Conservation (phyloP, 805 yeast species). For the Metahyphopichia silvanorum region DNA sequence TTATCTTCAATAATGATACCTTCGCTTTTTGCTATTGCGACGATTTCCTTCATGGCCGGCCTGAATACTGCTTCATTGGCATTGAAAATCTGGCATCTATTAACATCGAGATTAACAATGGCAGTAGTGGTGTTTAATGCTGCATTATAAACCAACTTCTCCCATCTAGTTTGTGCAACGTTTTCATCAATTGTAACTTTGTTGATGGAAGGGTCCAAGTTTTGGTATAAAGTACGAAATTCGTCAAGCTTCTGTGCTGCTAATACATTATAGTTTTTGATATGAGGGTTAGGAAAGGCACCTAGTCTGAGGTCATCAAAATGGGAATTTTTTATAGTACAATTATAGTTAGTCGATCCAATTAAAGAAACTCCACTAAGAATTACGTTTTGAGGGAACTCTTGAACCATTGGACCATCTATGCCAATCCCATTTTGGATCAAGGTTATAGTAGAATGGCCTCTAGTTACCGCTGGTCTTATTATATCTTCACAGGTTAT, state of each 20-base stretch:
- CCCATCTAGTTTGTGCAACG: slow-evolving; percentile 34
- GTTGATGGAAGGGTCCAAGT: too few relatives aligned
- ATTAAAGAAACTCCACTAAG: slow-evolving; percentile 64
- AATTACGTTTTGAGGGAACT: slow-evolving; percentile 48
- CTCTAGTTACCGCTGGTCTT: slow-evolving; percentile 45
- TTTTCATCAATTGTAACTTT: slow-evolving; percentile 38
- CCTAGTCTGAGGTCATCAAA: slow-evolving; percentile 52
- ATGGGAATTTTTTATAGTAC: slow-evolving; percentile 47
- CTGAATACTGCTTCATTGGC: slow-evolving; percentile 15
- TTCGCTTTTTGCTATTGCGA: slow-evolving; percentile 21
- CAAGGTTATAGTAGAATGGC: slow-evolving; percentile 47
- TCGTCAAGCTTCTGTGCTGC: slow-evolving; percentile 35
- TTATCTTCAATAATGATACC: slow-evolving; percentile 17
- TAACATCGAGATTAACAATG: slow-evolving; percentile 24
- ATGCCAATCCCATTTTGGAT: slow-evolving; percentile 68
- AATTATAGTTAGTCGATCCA: slow-evolving; percentile 52
- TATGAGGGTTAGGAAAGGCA: slow-evolving; percentile 42
- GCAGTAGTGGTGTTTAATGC: slow-evolving; percentile 23
- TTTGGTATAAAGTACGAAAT: slow-evolving; percentile 46
- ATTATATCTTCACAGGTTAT: slow-evolving; percentile 51
- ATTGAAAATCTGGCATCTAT: slow-evolving; percentile 18
- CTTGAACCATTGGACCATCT: slow-evolving; percentile 51
- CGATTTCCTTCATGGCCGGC: slow-evolving; percentile 18
- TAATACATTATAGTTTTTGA: slow-evolving; percentile 25
- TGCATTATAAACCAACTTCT: slow-evolving; percentile 22